Evolutionary conservation across 2,329 filamentous ascomycete genomes (phyloP), one percentile per base, ranked within the genome.

Genomic region (Fusarium torulosum): DNA sequence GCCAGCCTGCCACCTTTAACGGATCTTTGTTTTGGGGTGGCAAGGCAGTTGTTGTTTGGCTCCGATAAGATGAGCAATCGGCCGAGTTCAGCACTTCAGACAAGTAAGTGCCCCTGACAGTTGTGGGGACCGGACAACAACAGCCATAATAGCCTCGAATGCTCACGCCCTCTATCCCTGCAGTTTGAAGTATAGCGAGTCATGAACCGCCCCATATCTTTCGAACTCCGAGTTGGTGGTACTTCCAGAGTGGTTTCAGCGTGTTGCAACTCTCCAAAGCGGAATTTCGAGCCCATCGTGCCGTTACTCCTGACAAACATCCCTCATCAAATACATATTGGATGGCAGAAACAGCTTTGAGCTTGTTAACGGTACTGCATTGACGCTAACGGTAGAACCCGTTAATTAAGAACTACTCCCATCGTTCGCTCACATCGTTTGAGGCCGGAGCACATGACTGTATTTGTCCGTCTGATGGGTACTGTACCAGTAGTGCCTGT

Each of bases 31-130:
- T 62, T 33, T 63, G 25, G 43, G 35, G 44, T 54, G 35, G 42
- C 35, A 44, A 19, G 35, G 46, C 35, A 59, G 38, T 21, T 31
- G 46, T 35, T 20, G 19, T 58, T 46, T 46, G 55, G 47, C 38
- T 47, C 62, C 49, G 52, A 40, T 41, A 15, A 53, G 53, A 53
- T 31, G 35, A 62, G 54, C 64, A 70, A 66, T 68, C 67, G 65
- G 65, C 67, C 56, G 67, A 70, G 53, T 57, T 37, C 35, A 66
- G 21, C 44, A 59, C 53, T 41, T 33, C 25, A 45, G 41, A 46
- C 49, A 51, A 38, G 43, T 37, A 51, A 38, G 43, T 37, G 40
- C 43, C 54, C 45, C 59, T 65, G 59, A 43, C 33, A 47, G 23
- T 40, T 50, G 53, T 55, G 59, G 59, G 47, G 53, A 53, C 45